Conservation (phyloP, 345 rosid species). For the Euphorbia pulcherrima region DNA sequence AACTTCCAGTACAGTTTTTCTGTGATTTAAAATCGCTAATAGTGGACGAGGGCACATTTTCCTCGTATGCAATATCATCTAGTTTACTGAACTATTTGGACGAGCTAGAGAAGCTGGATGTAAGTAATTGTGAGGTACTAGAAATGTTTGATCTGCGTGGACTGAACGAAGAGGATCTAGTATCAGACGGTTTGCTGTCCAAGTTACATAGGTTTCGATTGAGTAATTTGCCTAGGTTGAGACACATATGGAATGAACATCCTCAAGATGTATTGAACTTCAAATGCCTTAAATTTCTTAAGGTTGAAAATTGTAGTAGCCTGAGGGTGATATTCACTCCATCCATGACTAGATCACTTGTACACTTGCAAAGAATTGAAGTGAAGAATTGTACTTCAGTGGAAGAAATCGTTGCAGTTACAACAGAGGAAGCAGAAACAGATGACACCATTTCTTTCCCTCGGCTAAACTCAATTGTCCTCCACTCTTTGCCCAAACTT, state of each 20-base stretch:
- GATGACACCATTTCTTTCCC: neutral
- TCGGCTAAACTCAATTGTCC: neutral
- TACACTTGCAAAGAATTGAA: neutral
- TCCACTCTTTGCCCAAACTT: neutral
- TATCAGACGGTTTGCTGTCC: neutral
- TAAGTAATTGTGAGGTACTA: conserved; percentile 4
- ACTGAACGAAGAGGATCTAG: neutral
- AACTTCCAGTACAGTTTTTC: neutral
- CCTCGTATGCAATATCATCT: neutral
- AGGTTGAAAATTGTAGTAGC: neutral
- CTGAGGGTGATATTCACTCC: neutral
- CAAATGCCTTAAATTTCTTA: neutral
- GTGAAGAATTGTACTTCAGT: neutral
- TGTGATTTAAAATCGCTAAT: neutral
- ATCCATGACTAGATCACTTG: neutral
- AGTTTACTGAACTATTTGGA: neutral
- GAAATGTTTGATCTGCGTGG: neutral
- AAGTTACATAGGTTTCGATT: neutral
- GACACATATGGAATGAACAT: neutral
- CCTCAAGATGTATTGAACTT: neutral
- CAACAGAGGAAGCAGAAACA: neutral
- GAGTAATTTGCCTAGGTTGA: neutral
- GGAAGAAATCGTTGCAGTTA: neutral
- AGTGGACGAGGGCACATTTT: neutral
- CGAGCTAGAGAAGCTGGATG: neutral